phyloP scores from a whole-genome alignment of 2,329 filamentous ascomycete genomes.

The Plenodomus tracheiphilus region DNA sequence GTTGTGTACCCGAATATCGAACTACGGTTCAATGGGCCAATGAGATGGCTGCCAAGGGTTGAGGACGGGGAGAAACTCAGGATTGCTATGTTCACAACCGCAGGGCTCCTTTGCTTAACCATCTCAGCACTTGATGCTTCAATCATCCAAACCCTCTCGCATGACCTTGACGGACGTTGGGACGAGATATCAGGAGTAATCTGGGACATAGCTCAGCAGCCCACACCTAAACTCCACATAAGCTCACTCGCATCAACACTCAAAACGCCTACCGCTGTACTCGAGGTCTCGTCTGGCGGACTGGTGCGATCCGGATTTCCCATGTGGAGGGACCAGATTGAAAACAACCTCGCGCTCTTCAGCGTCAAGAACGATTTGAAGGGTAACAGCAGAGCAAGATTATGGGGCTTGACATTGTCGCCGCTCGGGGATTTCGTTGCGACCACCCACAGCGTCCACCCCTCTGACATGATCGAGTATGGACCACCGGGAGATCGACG shows the following conservation, averaged over 20 bases:
- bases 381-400: conserved; percentile 53
- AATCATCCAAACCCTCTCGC: conserved; percentile 20
- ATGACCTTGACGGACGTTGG: conserved; percentile 49
- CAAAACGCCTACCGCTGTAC: conserved; percentile 32
- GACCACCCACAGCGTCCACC: conserved; percentile 57
- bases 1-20: conserved; percentile 25
- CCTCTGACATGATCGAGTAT: conserved; percentile 62
- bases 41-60: conserved; percentile 33
- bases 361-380: conserved; percentile 55
- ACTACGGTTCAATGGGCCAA: conserved; percentile 28
- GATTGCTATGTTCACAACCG: conserved; percentile 38
- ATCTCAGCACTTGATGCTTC: conserved; percentile 29
- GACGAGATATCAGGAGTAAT: conserved; percentile 43
- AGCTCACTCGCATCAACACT: conserved; percentile 43
- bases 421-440: conserved; percentile 54
- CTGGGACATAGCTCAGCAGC: conserved; percentile 34
- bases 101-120: conserved; percentile 30
- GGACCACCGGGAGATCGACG: conserved; percentile 52
- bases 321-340: conserved; percentile 48
- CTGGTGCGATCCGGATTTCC: conserved; percentile 20
- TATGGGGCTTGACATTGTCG: conserved; percentile 57
- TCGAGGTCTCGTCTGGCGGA: conserved; percentile 27
- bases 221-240: conserved; percentile 37
- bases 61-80: conserved; percentile 18
- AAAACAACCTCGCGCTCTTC: conserved; percentile 47